A percentile compares a stretch with the other conserved stretches of the same genome.
phyloP scores from a whole-genome alignment of 345 rosid species.

The Syzygium oleosum region DNA sequence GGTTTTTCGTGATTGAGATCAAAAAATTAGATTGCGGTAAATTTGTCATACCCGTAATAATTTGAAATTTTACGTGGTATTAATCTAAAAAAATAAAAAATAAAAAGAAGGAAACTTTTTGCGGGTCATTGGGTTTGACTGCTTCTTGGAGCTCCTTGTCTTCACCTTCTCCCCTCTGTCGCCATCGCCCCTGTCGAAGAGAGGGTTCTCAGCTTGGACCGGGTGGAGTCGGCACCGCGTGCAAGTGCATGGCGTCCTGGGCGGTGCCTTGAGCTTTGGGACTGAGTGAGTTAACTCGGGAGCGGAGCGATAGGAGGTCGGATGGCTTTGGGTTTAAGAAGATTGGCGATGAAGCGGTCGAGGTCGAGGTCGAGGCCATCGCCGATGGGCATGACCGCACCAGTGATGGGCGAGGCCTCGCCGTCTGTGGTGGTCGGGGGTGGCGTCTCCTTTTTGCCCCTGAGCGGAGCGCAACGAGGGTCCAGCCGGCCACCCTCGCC shows the following conservation, averaged over 20 bases:
- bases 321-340: neutral
- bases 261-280: neutral
- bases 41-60: too few relatives aligned
- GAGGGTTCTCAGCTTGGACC: too few relatives aligned
- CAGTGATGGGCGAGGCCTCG: neutral
- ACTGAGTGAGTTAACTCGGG: neutral
- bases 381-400: neutral
- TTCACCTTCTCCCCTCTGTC: too few relatives aligned
- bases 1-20: too few relatives aligned
- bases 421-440: neutral
- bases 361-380: neutral
- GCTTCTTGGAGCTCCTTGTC: too few relatives aligned
- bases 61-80: too few relatives aligned
- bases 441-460: neutral
- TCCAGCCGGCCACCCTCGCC: neutral
- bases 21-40: too few relatives aligned
- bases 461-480: neutral
- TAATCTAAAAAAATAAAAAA: too few relatives aligned
- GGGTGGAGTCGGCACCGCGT: neutral
- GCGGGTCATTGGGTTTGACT: too few relatives aligned
- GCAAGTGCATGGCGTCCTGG: neutral
- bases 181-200: too few relatives aligned
- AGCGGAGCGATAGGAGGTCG: neutral
- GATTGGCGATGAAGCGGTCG: neutral
- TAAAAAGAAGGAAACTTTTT: too few relatives aligned